Evolutionary conservation across 352 stramenopile genomes (phyloP).

Genomic region (Salisapilia sapeloensis): DNA sequence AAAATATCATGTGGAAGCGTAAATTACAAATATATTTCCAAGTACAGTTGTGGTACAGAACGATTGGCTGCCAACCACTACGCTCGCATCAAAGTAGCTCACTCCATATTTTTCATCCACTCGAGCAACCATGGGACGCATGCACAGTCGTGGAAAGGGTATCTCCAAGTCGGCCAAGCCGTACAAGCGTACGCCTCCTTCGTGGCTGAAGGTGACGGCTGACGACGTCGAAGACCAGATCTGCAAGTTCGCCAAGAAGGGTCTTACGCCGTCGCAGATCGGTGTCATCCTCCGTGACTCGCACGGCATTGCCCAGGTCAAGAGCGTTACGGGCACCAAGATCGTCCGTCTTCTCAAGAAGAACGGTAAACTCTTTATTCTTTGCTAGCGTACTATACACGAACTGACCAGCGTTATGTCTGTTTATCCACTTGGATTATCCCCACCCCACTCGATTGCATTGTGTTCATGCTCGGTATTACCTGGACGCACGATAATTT

Average conservation of each 20-base stretch:
- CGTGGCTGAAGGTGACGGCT: conserved; percentile 95
- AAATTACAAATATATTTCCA: too few relatives aligned
- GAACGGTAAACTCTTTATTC: conserved; percentile 74
- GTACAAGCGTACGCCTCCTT: conserved; percentile 98
- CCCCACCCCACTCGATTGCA: conserved; percentile 11
- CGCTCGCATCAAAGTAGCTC: too few relatives aligned
- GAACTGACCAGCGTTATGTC: conserved; percentile 8
- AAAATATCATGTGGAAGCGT: too few relatives aligned
- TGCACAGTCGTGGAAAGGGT: conserved; percentile 98
- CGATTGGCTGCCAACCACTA: too few relatives aligned
- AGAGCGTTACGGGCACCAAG: conserved; percentile 97
- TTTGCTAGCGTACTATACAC: not conserved
- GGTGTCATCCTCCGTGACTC: conserved; percentile 99
- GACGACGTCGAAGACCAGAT: conserved; percentile 97
- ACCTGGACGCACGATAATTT: too few relatives aligned
- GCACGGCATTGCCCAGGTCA: conserved; percentile 98
- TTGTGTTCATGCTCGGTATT: conserved; percentile 7
- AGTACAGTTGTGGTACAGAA: too few relatives aligned
- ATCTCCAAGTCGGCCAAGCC: conserved; percentile 97
- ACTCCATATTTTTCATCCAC: too few relatives aligned
- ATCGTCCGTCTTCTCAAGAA: conserved; percentile 99
- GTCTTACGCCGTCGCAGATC: conserved; percentile 94
- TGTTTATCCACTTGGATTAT: conserved; percentile 6
- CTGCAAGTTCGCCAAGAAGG: conserved; percentile 99
- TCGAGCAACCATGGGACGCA: conserved; percentile 90